A percentile compares a stretch with the other conserved stretches of the same genome.
phyloP scores from a whole-genome alignment of 257 asterid genomes.

The Parsonsia alboflavescens region DNA sequence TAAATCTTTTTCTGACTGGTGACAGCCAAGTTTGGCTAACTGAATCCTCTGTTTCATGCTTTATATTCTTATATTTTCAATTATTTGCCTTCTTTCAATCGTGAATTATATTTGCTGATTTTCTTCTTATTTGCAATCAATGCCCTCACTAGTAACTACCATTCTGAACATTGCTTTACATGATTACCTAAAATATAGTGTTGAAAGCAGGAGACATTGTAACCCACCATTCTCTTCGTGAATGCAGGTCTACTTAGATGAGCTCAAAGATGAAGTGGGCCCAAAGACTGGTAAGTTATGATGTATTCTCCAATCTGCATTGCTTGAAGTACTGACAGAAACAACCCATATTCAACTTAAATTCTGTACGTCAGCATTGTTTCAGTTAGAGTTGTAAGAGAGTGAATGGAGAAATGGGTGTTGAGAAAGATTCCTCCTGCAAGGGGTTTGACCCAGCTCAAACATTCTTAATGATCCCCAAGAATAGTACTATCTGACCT shows the following conservation, averaged over 20 bases:
- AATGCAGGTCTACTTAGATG: constrained; percentile 64
- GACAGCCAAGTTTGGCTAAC: neutral
- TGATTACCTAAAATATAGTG: neutral
- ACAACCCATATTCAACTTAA: neutral
- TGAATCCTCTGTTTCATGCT: neutral
- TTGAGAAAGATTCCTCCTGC: neutral
- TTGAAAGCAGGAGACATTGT: neutral
- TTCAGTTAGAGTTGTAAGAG: neutral
- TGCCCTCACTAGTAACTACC: neutral
- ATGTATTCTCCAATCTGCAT: constrained; percentile 14
- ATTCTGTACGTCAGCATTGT: neutral
- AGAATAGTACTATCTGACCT: neutral
- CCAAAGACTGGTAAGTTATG: constrained; percentile 53
- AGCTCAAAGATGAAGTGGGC: constrained; percentile 44
- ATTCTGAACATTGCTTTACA: neutral
- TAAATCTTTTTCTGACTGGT: neutral
- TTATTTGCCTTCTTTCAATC: neutral
- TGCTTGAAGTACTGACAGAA: neutral
- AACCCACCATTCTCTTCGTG: neutral
- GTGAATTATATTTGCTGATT: neutral
- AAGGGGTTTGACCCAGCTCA: neutral
- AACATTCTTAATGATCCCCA: neutral
- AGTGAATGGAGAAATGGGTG: neutral
- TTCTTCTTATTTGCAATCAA: neutral
- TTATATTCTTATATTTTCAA: neutral